These are phyloP conservation scores for Tilletia indica DNA, from an alignment of 1,284 basidiomycete species.

Conservation along the genomic window DNA sequence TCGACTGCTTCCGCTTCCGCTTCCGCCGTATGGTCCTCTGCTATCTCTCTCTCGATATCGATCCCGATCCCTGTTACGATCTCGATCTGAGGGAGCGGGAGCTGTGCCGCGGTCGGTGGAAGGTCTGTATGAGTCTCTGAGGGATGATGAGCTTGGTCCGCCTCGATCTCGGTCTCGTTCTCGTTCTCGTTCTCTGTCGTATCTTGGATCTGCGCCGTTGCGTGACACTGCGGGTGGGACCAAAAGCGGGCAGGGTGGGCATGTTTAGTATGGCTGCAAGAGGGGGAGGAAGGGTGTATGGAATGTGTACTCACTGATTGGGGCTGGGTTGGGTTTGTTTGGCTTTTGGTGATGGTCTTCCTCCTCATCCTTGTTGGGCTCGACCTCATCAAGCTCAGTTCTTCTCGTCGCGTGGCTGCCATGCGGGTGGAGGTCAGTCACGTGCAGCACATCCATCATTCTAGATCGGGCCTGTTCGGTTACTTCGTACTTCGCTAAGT, in stretches of 20 bases:
- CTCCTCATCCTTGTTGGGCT: neutral
- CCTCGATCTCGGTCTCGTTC: neutral
- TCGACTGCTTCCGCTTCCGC: neutral
- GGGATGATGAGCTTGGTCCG: neutral
- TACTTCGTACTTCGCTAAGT: too few relatives aligned
- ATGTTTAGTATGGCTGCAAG: neutral
- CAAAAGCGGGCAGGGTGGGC: neutral
- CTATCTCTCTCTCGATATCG: neutral
- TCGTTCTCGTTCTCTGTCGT: constrained; percentile 12
- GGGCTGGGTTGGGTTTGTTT: neutral
- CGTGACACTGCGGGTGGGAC: neutral
- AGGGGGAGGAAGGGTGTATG: too few relatives aligned
- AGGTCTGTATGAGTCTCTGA: too few relatives aligned
- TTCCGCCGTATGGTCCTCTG: neutral
- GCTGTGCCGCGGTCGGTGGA: too few relatives aligned
- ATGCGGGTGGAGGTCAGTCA: too few relatives aligned
- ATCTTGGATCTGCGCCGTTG: neutral
- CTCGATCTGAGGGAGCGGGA: neutral
- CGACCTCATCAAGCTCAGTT: neutral
- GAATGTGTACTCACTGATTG: neutral
- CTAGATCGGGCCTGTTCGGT: too few relatives aligned
- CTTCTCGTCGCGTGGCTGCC: too few relatives aligned
- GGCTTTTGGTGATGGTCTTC: neutral
- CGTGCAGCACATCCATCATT: too few relatives aligned
- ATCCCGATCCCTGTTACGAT: neutral